Evolutionary conservation across 2,329 filamentous ascomycete genomes (phyloP), one percentile per base, ranked within the genome.

Genomic region (Saccharata proteae): DNA sequence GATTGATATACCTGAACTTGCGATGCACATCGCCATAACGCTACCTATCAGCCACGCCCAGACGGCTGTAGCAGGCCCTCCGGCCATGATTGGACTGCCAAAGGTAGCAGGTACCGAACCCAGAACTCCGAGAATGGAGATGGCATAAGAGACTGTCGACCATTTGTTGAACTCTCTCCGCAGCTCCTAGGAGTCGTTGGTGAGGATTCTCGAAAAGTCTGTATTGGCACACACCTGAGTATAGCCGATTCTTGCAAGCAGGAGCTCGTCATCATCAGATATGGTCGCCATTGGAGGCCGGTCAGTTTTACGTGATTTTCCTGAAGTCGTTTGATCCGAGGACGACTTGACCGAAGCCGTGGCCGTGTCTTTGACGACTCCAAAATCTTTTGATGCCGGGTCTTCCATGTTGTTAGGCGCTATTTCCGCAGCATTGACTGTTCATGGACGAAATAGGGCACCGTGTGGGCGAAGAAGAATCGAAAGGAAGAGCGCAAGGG

Each of bases 31-130:
- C 19, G 72, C 71, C 71, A 77, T 76, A 38, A 68, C 55, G 9
- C 70, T 74, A 17, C 73, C 73, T 36, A 75, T 62, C 39, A 74
- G 61, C 73, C 74, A 77, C 33, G 70, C 70, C 73, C 74, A 78
- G 21, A 77, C 69, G 25, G 71, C 71, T 5, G 73, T 73, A 15
- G 71, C 71, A 29, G 74, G 72, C 0, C 74, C 74, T 17, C 74
- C 73, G 16, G 69, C 62, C 17, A 55, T 57, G 38, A 77, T 57
- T 1, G 73, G 73, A 21, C 61, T 63, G 8, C 68, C 69, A 43
- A 74, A 74, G 1, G 71, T 77, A 13, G 73, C 71, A 16, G 73
- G 73, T 1, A 77, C 71, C 1, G 72, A 77, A n/a, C 73, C 73
- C 2, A 77, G 49, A 3, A 77, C 71, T 17, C 73, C 73, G 5